Conservation (phyloP, 768 basidiomycete species). For the Dacryopinax spathularia region DNA sequence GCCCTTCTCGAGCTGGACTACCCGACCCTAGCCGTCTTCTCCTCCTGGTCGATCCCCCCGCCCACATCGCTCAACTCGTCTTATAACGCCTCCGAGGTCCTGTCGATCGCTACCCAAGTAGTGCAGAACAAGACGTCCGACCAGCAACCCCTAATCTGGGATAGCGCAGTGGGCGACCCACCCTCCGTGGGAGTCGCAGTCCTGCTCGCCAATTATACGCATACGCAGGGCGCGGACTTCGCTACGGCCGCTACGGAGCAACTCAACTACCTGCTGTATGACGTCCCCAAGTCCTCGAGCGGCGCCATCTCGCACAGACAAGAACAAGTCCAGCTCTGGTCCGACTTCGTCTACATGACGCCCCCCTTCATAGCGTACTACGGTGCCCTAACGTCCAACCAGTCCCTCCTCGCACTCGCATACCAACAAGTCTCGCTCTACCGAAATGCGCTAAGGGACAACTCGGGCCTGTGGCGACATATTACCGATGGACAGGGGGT, state of each 20-base stretch:
- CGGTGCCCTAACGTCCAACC: conserved; percentile 42
- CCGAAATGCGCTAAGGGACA: conserved; percentile 46
- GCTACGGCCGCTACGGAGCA: conserved; percentile 43
- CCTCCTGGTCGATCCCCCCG: conserved; percentile 30
- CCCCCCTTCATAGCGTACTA: conserved; percentile 82
- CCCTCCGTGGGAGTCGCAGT: conserved; percentile 62
- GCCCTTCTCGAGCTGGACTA: conserved; percentile 38
- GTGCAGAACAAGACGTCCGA: conserved; percentile 20
- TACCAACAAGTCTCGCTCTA: conserved; percentile 63
- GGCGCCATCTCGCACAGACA: conserved; percentile 73
- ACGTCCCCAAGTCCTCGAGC: conserved; percentile 42
- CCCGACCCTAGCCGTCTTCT: conserved; percentile 34
- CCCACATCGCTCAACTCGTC: conserved; percentile 15
- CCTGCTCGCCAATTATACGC: conserved; percentile 45
- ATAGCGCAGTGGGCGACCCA: conserved; percentile 60
- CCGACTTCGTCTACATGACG: conserved; percentile 72
- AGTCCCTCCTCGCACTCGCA: conserved; percentile 44
- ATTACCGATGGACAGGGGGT: conserved; percentile 44
- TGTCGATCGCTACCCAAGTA: conserved; percentile 33
- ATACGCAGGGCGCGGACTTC: conserved; percentile 34
- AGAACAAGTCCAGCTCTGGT: conserved; percentile 59
- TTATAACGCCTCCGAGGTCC: conserved; percentile 16
- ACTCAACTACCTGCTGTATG: conserved; percentile 43
- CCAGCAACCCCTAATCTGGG: conserved; percentile 38
- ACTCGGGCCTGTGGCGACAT: conserved; percentile 54